A percentile compares a stretch with the other conserved stretches of the same genome.
These are phyloP conservation scores for Thelonectria blattea DNA, from an alignment of 2,329 filamentous ascomycete species.

Conservation along the genomic window DNA sequence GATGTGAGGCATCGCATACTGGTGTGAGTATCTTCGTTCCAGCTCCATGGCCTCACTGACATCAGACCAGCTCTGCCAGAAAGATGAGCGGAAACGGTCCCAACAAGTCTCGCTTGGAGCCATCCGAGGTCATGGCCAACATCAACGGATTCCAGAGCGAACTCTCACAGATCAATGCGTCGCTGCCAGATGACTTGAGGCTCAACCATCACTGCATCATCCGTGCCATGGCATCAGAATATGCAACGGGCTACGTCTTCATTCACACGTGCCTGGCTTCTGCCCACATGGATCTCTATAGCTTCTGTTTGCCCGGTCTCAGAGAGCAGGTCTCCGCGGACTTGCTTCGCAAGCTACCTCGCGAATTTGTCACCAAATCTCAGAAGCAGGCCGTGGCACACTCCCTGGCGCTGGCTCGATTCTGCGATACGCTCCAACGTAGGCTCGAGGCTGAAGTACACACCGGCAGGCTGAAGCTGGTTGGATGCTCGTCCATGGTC, in stretches of 20 bases:
- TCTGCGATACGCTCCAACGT: conserved; percentile 44
- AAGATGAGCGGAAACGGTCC: conserved; percentile 33
- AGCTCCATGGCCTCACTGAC: background rate
- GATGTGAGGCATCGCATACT: conserved; percentile 47
- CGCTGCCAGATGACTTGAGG: conserved; percentile 43
- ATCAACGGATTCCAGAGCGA: conserved; percentile 47
- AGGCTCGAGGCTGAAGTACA: conserved; percentile 37
- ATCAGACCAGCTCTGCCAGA: conserved; percentile 34
- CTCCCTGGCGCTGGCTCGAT: conserved; percentile 45
- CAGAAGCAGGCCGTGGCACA: conserved; percentile 49
- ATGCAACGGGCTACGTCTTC: conserved; percentile 45
- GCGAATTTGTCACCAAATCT: conserved; percentile 44
- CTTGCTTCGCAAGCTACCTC: conserved; percentile 43
- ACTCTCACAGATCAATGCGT: conserved; percentile 45
- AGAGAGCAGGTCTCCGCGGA: conserved; percentile 42
- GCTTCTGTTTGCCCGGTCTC: conserved; percentile 46
- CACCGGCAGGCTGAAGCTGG: conserved; percentile 35
- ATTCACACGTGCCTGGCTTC: conserved; percentile 46
- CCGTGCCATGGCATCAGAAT: conserved; percentile 39
- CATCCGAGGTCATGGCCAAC: conserved; percentile 46
- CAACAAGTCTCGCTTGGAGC: conserved; percentile 38
- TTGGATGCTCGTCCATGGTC: conserved; percentile 42
- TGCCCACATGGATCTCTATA: conserved; percentile 48
- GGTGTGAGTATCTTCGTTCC: conserved; percentile 35
- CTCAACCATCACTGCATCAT: conserved; percentile 44